Conservation (phyloP, 148 eudicot species). For the Mesembryanthemum crystallinum region DNA sequence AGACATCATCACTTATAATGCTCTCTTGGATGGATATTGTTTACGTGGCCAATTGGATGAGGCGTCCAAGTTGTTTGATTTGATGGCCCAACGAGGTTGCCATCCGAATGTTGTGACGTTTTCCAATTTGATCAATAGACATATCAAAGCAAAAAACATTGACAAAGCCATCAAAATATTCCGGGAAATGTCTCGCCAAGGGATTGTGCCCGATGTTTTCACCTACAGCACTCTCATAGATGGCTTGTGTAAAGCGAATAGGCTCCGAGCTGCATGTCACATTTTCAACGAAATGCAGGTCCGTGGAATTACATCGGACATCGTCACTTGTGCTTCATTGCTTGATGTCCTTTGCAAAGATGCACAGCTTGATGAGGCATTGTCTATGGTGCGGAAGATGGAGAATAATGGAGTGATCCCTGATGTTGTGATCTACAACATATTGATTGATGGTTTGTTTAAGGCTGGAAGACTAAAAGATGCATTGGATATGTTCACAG, state of each 20-base stretch:
- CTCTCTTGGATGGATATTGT: constrained; percentile 26
- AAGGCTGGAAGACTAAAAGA: neutral
- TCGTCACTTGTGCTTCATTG: too few relatives aligned
- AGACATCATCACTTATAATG: constrained; percentile 9
- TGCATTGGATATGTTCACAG: constrained; percentile 4
- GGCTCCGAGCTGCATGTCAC: too few relatives aligned
- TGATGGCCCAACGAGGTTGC: constrained; percentile 14
- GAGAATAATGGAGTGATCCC: too few relatives aligned
- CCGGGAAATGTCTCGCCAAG: constrained; percentile 7
- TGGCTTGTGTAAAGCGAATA: too few relatives aligned
- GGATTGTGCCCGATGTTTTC: constrained; percentile 7
- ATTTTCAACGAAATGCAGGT: too few relatives aligned
- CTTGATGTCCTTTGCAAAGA: too few relatives aligned
- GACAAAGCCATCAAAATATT: constrained; percentile 8
- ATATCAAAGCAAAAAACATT: constrained; percentile 10
- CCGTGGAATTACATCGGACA: too few relatives aligned
- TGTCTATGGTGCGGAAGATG: too few relatives aligned
- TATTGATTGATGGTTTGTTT: neutral
- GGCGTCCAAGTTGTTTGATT: neutral
- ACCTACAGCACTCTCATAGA: constrained; percentile 16
- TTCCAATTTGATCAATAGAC: constrained; percentile 17
- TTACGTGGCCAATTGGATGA: constrained; percentile 17
- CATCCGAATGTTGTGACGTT: constrained; percentile 3
- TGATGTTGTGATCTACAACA: neutral
- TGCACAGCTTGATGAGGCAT: too few relatives aligned